Evolutionary conservation across 2,329 filamentous ascomycete genomes (phyloP).

Genomic region (Fusarium goolgardi): DNA sequence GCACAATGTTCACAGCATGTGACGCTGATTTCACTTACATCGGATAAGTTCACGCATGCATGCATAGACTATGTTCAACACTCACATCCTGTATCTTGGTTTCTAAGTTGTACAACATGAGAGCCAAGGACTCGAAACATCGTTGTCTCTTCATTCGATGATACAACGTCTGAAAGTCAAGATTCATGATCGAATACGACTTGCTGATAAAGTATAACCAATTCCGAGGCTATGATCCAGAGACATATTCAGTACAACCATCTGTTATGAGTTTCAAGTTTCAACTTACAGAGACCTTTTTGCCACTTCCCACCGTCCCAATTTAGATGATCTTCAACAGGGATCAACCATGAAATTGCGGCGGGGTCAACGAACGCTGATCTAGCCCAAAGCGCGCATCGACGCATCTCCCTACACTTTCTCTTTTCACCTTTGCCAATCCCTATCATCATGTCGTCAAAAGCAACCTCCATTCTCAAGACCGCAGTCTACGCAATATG

Average conservation of each 20-base stretch:
- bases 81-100: conserved; percentile 3
- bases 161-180: neutral
- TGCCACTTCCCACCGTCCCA: neutral
- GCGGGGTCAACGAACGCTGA: conserved; percentile 8
- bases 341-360: conserved; percentile 23
- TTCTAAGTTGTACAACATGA: conserved; percentile 4
- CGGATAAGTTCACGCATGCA: neutral
- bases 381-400: conserved; percentile 11
- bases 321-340: conserved; percentile 18
- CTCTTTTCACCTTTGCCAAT: conserved; percentile 2
- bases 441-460: conserved; percentile 9
- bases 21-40: conserved; percentile 1
- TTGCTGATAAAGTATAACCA: neutral
- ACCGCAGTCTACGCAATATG: conserved; percentile 19
- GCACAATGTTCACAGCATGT: conserved; percentile 13
- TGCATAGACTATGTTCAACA: conserved; percentile 8
- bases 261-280: neutral
- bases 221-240: neutral
- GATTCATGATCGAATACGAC: neutral
- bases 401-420: neutral
- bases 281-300: neutral
- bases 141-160: neutral
- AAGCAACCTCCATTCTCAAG: conserved; percentile 3
- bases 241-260: neutral
- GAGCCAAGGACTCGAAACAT: conserved; percentile 4